A percentile compares a stretch with the other conserved stretches of the same genome.
Conservation (phyloP, 345 rosid species). For the Eucalyptus shirleyi region DNA sequence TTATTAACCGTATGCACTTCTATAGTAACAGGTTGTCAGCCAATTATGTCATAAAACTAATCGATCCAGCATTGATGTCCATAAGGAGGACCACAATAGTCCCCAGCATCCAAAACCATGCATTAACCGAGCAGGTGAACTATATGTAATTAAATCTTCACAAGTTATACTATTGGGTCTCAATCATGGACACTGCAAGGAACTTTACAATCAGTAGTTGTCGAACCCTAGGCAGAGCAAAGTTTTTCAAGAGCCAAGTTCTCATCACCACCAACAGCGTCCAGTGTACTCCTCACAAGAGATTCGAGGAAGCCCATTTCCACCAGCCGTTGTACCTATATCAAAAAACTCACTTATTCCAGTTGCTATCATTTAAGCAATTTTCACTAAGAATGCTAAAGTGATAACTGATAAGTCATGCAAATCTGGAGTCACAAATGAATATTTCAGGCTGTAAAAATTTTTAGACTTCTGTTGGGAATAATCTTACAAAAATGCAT, state of each 20-base stretch:
- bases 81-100: neutral
- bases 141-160: neutral
- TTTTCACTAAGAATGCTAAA: neutral
- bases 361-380: neutral
- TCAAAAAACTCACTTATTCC: neutral
- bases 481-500: neutral
- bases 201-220: neutral
- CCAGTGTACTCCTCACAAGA: constrained; percentile 68
- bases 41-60: neutral
- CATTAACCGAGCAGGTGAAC: neutral
- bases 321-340: constrained; percentile 71
- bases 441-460: neutral
- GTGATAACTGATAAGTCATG: neutral
- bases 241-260: constrained; percentile 92
- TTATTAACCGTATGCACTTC: neutral
- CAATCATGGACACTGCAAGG: neutral
- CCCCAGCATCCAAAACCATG: neutral
- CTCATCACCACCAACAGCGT: constrained; percentile 90
- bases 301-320: constrained; percentile 95
- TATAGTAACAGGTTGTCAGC: neutral
- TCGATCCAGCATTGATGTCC: neutral
- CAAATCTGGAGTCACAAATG: neutral
- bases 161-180: neutral
- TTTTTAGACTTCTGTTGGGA: neutral
- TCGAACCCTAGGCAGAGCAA: constrained; percentile 36